Percentiles rank a stretch among this genome's conserved stretches.
These are phyloP conservation scores for Cutaneotrichosporon sp. DNA, from an alignment of 1,284 basidiomycete genomes.

Conservation along the genomic window DNA sequence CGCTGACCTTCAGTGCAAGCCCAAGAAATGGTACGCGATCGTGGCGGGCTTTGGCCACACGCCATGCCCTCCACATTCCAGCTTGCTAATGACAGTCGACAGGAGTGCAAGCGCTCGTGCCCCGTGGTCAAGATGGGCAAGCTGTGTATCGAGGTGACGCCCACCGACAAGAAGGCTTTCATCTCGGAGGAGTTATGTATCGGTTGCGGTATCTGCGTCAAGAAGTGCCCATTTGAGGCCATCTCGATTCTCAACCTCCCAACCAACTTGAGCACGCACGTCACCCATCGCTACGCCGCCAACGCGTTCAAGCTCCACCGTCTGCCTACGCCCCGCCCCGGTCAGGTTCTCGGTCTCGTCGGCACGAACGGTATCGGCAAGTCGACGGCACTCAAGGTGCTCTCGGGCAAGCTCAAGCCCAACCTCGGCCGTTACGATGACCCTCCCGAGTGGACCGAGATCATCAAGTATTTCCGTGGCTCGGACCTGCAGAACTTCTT, in stretches of 20 bases:
- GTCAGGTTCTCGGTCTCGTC: conserved; percentile 91
- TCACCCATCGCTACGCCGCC: conserved; percentile 94
- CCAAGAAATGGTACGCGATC: conserved; percentile 61
- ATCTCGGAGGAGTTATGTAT: conserved; percentile 96
- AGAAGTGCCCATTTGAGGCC: conserved; percentile 98
- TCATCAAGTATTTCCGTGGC: conserved; percentile 93
- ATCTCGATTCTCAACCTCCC: conserved; percentile 96
- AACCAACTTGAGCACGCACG: conserved; percentile 88
- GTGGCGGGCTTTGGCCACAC: not conserved
- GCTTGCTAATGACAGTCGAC: conserved; percentile 36
- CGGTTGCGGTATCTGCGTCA: conserved; percentile 97
- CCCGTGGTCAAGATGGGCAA: conserved; percentile 98
- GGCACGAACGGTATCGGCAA: conserved; percentile 99
- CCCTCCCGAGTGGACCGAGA: conserved; percentile 96
- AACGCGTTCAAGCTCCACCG: conserved; percentile 98
- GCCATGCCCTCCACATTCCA: not conserved
- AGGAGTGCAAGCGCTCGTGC: conserved; percentile 68
- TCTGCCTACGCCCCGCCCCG: conserved; percentile 88
- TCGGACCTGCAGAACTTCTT: conserved; percentile 98
- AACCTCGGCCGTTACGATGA: conserved; percentile 58
- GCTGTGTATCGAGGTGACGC: conserved; percentile 93
- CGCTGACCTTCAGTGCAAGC: conserved; percentile 65
- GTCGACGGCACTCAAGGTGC: conserved; percentile 90
- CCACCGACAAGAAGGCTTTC: conserved; percentile 92
- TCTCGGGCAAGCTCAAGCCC: conserved; percentile 93